Conservation (phyloP, 768 basidiomycete genomes). For the Cyclocybe aegerita region DNA sequence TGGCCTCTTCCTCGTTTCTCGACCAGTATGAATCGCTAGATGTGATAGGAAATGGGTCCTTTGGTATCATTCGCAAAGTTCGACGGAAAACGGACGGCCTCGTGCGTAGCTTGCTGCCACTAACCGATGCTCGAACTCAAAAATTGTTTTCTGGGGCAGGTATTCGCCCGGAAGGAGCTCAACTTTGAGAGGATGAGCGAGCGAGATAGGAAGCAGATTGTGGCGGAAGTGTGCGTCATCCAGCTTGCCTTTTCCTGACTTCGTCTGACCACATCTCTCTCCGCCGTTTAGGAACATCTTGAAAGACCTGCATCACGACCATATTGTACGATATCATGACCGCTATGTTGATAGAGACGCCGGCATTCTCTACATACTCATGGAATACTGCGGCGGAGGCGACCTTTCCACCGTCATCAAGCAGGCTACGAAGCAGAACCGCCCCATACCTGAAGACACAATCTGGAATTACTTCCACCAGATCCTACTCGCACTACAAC, state of each 20-base stretch:
- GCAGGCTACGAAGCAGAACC: slow-evolving; percentile 62
- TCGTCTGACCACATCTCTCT: slow-evolving; percentile 4
- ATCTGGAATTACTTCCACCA: slow-evolving; percentile 98
- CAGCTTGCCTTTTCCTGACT: background rate
- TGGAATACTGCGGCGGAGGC: slow-evolving; percentile 99
- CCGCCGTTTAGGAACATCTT: slow-evolving; percentile 76
- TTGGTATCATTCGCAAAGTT: slow-evolving; percentile 97
- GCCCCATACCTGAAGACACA: slow-evolving; percentile 85
- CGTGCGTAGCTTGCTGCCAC: slow-evolving; percentile 44
- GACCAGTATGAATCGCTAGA: slow-evolving; percentile 87
- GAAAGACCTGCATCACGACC: slow-evolving; percentile 91
- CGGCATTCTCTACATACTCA: slow-evolving; percentile 93
- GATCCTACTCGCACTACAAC: slow-evolving; percentile 81
- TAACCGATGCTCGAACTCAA: slow-evolving; percentile 5
- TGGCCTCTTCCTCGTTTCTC: slow-evolving; percentile 40
- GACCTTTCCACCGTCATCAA: slow-evolving; percentile 90
- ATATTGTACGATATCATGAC: slow-evolving; percentile 96
- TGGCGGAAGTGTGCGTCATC: slow-evolving; percentile 88
- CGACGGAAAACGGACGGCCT: slow-evolving; percentile 78
- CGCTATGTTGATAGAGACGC: slow-evolving; percentile 86
- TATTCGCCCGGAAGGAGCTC: slow-evolving; percentile 91
- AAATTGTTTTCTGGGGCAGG: slow-evolving; percentile 34
- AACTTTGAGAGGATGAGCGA: slow-evolving; percentile 98
- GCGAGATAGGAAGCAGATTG: slow-evolving; percentile 94
- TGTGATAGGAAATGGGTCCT: slow-evolving; percentile 94